phyloP scores from a whole-genome alignment of 2,329 filamentous ascomycete genomes.

The Aureobasidium sp. region DNA sequence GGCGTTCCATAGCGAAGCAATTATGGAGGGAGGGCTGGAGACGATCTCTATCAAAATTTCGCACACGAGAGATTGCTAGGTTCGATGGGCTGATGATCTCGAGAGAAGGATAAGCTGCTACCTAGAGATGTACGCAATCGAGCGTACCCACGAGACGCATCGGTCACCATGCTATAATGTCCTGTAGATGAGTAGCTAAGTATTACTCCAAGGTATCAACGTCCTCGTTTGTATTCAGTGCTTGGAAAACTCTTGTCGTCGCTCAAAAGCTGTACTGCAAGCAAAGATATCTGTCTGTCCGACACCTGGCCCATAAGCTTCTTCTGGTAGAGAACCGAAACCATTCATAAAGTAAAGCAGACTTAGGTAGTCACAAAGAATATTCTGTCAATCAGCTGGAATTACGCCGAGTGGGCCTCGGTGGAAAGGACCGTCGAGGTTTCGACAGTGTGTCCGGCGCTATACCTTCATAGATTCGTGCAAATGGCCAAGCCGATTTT shows the following conservation, averaged over 20 bases:
- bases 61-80: not conserved
- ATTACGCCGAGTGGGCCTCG: not conserved
- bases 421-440: not conserved
- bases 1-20: constrained; percentile 1
- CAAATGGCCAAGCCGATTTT: not conserved
- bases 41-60: not conserved
- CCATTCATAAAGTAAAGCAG: not conserved
- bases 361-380: not conserved
- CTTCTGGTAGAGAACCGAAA: not conserved
- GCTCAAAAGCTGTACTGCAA: not conserved
- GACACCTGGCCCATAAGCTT: not conserved
- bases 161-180: not conserved
- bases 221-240: not conserved
- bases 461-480: not conserved
- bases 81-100: not conserved
- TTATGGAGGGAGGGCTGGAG: not conserved
- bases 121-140: not conserved
- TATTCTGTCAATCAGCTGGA: not conserved
- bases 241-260: not conserved
- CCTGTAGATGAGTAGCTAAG: not conserved
- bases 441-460: constrained; percentile 3
- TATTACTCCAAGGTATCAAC: not conserved
- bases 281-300: not conserved
- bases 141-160: not conserved
- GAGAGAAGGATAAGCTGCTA: not conserved